Conservation (phyloP, 75 land plant genomes). For the Sequoiadendron giganteum region DNA sequence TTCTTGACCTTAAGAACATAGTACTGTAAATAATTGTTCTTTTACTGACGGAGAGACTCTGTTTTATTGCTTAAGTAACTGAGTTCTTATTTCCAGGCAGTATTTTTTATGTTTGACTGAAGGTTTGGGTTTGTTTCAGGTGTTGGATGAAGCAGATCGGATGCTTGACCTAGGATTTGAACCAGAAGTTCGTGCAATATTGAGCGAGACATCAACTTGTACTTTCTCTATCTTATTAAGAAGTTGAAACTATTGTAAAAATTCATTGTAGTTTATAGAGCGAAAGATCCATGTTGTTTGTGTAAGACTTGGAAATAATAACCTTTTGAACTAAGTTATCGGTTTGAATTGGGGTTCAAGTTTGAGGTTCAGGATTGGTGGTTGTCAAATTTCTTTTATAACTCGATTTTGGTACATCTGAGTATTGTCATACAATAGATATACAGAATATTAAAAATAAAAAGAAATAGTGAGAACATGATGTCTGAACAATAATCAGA, state of each 20-base stretch:
- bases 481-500: no score
- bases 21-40: neutral
- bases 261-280: neutral
- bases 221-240: slow-evolving; percentile 11
- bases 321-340: neutral
- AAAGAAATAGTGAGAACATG: no score
- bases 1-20: neutral
- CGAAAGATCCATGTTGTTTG: neutral
- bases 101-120: neutral
- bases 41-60: neutral
- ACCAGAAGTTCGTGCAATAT: slow-evolving; percentile 84
- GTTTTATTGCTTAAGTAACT: neutral
- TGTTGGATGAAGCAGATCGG: slow-evolving; percentile 97
- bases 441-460: no score
- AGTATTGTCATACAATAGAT: no score
- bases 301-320: neutral
- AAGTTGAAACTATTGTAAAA: neutral
- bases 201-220: slow-evolving; percentile 70
- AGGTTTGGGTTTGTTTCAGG: slow-evolving; percentile 34
- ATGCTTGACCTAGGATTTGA: slow-evolving; percentile 99
- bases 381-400: no score
- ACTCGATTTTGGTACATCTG: no score
- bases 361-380: no score
- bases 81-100: neutral
- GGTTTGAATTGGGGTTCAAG: no score